Base-by-base conservation (phyloP, 2,329 filamentous ascomycete genomes). In the Mycosphaerella arachidis region DNA sequence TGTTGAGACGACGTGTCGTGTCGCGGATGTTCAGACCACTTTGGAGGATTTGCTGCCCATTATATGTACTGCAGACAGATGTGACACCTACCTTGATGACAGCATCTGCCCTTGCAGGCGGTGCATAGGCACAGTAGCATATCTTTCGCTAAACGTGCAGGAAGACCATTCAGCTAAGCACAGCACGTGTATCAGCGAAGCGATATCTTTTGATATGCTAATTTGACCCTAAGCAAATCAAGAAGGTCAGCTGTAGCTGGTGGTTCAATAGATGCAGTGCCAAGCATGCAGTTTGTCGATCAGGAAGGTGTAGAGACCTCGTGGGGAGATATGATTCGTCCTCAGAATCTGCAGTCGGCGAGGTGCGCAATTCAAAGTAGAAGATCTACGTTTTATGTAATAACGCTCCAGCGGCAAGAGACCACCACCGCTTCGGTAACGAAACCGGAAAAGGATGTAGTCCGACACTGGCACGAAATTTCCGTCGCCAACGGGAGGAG, bases 241-340 rank as follows among this genome's bases (percentile, higher is more conserved):
- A 53, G 51, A 46, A 48, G 24, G 29, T 48, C 31, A 48, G 54
- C 43, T 24, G 24, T 33, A 35, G 53, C 45, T 24, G 20, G 45
- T 18, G 4, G 27, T 48, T 16, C 54, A 24, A 48, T 12, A 46
- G 50, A 35, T 10, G 16, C n/a, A 16, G 10, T 59, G 58, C 63
- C 63, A 65, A 65, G 63, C 31, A 46, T 59, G 59, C 63, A 61
- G 27, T 37, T 48, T 63, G 60, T 55, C 58, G 58, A 65, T 63
- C 60, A 53, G 33, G 61, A 48, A 59, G 57, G 62, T 53, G 54
- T 40, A 52, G 57, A 18, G 24, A 10, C 27, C 35, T 48, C 45
- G 29, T 43, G 56, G 48, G 30, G 40, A 30, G 18, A 24, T 46
- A 10, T 65, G 56, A 65, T 65, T 63, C 59, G 61, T 56, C 54